Evolutionary conservation across 192 early-diverging fungal species (phyloP).

Genomic region (Geranomyces variabilis): DNA sequence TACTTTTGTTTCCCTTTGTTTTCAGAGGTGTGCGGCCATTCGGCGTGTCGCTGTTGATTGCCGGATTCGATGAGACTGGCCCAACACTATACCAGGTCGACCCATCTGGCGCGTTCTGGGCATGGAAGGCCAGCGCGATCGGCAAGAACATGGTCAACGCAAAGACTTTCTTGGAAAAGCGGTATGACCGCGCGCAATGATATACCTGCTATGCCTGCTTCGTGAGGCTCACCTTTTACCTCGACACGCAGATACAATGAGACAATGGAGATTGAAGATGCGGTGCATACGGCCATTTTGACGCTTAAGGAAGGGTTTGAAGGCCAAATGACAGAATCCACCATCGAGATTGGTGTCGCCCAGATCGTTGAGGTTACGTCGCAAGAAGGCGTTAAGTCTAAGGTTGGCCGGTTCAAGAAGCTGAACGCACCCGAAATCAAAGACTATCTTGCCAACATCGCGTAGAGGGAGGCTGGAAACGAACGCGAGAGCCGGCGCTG

Average conservation of each 20-base stretch:
- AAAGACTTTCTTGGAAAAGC: conserved; percentile 98
- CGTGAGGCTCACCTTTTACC: background rate
- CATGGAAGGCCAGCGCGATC: conserved; percentile 98
- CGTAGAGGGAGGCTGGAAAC: conserved; percentile 3
- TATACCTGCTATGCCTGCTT: background rate
- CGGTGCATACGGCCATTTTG: conserved; percentile 97
- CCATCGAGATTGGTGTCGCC: conserved; percentile 91
- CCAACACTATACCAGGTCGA: conserved; percentile 98
- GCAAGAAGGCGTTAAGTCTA: conserved; percentile 60
- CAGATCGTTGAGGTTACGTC: conserved; percentile 54
- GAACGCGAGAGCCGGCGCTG: too few relatives aligned
- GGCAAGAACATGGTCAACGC: conserved; percentile 99
- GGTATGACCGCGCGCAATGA: conserved; percentile 49
- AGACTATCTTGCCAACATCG: conserved; percentile 97
- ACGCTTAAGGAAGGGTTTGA: conserved; percentile 99
- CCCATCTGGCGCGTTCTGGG: conserved; percentile 97
- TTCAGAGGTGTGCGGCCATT: conserved; percentile 97
- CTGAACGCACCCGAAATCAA: conserved; percentile 83
- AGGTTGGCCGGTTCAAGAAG: conserved; percentile 78
- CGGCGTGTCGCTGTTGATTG: conserved; percentile 95
- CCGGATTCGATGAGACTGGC: conserved; percentile 90
- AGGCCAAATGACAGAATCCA: conserved; percentile 95
- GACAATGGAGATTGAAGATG: conserved; percentile 97
- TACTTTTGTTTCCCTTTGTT: background rate
- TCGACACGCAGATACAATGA: conserved; percentile 68